These are phyloP conservation scores for Limnomonas spitsbergensis DNA, from an alignment of 139 green algal species.

Conservation along the genomic window DNA sequence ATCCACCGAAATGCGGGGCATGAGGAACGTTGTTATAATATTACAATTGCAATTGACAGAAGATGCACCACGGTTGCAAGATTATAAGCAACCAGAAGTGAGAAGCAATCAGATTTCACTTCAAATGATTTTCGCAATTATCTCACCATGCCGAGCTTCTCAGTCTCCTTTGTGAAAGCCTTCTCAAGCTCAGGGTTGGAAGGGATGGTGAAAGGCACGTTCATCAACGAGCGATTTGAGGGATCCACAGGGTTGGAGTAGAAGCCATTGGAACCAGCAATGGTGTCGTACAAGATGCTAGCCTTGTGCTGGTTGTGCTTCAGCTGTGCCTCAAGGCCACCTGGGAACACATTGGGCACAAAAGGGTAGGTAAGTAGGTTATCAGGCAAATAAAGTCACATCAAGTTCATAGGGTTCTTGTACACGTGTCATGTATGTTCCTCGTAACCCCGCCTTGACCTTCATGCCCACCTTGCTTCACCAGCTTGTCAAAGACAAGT, in stretches of 20 bases:
- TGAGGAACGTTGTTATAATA: no score
- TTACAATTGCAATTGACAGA: no score
- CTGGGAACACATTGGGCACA: constrained; percentile 28
- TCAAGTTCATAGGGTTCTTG: no score
- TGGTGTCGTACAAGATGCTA: constrained; percentile 87
- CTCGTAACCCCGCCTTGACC: no score
- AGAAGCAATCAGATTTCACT: no score
- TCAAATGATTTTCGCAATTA: no score
- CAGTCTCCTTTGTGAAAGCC: constrained; percentile 42
- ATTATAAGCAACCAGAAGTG: no score
- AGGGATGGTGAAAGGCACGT: constrained; percentile 98
- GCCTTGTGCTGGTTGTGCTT: constrained; percentile 62
- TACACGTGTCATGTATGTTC: no score
- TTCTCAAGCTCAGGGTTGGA: constrained; percentile 71
- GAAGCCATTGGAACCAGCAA: constrained; percentile 81
- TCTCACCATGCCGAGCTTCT: constrained; percentile 42
- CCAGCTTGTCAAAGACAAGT: constrained; percentile 92
- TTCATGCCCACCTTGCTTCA: constrained; percentile 48
- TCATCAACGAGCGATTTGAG: constrained; percentile 88
- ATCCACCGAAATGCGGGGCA: no score
- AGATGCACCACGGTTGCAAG: no score
- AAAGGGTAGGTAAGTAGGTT: neutral
- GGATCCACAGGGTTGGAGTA: constrained; percentile 86
- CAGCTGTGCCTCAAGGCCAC: constrained; percentile 67
- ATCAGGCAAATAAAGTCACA: neutral